These are phyloP conservation scores for Cladosporium halotolerans DNA, from an alignment of 2,329 filamentous ascomycete genomes.

Conservation along the genomic window DNA sequence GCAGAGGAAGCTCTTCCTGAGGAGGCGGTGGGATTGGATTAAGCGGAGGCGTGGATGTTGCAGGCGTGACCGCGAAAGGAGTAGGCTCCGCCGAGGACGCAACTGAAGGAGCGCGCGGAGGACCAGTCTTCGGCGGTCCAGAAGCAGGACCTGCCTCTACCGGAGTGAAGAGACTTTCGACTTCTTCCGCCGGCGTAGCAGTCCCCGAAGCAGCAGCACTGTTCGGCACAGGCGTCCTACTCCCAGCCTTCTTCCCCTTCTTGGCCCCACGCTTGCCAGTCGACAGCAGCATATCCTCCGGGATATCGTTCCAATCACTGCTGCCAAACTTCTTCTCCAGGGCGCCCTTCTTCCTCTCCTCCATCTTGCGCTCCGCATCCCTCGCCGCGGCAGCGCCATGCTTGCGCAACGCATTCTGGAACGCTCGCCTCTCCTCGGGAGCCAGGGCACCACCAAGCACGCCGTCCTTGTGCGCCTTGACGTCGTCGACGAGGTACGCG, in stretches of 20 bases:
- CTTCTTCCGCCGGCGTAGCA: conserved; percentile 18
- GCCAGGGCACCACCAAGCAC: conserved; percentile 48
- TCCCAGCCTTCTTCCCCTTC: conserved; percentile 15
- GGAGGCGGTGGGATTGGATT: conserved; percentile 10
- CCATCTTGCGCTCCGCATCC: conserved; percentile 41
- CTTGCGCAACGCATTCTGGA: conserved; percentile 52
- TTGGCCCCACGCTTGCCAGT: conserved; percentile 14
- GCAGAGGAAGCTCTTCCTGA: conserved; percentile 25
- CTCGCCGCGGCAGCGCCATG: conserved; percentile 48
- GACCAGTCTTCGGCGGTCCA: not conserved
- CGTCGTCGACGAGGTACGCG: conserved; percentile 77
- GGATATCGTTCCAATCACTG: conserved; percentile 31
- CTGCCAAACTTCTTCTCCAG: conserved; percentile 43
- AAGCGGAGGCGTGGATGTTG: conserved; percentile 44
- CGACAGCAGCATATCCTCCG: conserved; percentile 29
- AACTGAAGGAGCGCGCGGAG: conserved; percentile 16
- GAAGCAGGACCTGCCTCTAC: conserved; percentile 12
- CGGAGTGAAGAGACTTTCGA: conserved; percentile 25
- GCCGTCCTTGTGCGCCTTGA: conserved; percentile 59
- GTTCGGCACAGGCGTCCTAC: conserved; percentile 6
- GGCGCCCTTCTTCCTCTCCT: conserved; percentile 44
- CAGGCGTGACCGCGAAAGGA: conserved; percentile 40
- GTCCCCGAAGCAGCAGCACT: conserved; percentile 8
- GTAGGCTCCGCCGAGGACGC: conserved; percentile 11
- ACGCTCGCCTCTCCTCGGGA: conserved; percentile 54